phyloP scores from a whole-genome alignment of 176 grass and related monocot species.

The Musa troglodytarum region DNA sequence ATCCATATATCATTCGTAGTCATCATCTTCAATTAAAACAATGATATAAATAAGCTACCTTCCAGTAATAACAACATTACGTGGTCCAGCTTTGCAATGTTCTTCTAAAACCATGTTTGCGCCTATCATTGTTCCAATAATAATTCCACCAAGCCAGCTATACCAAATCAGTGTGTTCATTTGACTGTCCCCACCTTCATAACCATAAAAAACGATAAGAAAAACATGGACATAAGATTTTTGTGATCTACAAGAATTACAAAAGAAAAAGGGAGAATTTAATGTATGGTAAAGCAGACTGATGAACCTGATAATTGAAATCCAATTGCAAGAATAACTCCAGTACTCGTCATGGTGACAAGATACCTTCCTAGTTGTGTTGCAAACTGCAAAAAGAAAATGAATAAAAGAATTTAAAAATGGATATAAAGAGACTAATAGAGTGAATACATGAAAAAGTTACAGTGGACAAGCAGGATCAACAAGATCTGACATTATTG shows the following conservation, averaged over 20 bases:
- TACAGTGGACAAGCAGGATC: background rate
- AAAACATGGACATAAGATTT: background rate
- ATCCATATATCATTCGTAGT: background rate
- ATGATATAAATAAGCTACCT: conserved; percentile 32
- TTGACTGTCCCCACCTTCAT: conserved; percentile 74
- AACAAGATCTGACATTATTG: background rate
- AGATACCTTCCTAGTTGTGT: conserved; percentile 76
- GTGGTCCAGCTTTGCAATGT: conserved; percentile 87
- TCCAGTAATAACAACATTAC: conserved; percentile 96
- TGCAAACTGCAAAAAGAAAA: conserved; percentile 40
- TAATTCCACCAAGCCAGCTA: conserved; percentile 97
- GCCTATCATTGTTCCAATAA: conserved; percentile 91
- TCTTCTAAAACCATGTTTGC: conserved; percentile 87
- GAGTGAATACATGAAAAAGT: background rate
- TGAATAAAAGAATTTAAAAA: conserved; percentile 3
- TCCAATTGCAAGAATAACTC: conserved; percentile 70
- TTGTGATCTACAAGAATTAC: background rate
- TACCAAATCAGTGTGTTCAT: conserved; percentile 93
- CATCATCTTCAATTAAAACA: background rate
- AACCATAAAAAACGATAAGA: background rate
- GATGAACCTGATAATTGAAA: conserved; percentile 94
- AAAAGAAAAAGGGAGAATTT: conserved; percentile 1
- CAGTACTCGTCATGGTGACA: conserved; percentile 92
- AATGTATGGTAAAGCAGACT: background rate
- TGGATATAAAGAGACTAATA: background rate